A percentile compares a stretch with the other conserved stretches of the same genome.
Conservation (phyloP, 768 basidiomycete genomes). For the Kwoniella bestiolae region DNA sequence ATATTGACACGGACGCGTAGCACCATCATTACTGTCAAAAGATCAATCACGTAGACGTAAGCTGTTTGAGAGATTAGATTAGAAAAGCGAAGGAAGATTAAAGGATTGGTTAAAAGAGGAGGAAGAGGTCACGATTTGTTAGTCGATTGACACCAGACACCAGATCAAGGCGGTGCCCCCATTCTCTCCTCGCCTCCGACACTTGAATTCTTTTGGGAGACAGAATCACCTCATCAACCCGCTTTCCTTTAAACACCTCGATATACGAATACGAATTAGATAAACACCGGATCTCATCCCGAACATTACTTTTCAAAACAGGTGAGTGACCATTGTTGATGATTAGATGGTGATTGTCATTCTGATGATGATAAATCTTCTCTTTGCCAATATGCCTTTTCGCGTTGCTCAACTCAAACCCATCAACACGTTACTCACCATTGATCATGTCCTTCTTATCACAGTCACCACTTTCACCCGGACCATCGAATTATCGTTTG, state of each 20-base stretch:
- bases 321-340: no score
- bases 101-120: neutral
- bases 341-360: no score
- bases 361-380: no score
- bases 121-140: neutral
- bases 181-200: no score
- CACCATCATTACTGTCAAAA: conserved; percentile 4
- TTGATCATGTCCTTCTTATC: neutral
- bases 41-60: conserved; percentile 16
- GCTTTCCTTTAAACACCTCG: conserved; percentile 8
- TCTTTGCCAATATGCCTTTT: no score
- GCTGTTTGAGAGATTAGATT: neutral
- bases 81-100: neutral
- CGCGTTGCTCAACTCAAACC: no score
- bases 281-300: no score
- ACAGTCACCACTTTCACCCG: neutral
- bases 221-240: neutral
- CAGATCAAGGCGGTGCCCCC: conserved; percentile 13
- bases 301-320: neutral
- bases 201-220: no score
- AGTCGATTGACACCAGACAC: no score
- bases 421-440: no score
- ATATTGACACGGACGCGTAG: no score
- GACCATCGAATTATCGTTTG: neutral
- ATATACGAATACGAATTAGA: no score